Conservation (phyloP, 2,329 filamentous ascomycete genomes). For the Colletotrichum eremochloae region DNA sequence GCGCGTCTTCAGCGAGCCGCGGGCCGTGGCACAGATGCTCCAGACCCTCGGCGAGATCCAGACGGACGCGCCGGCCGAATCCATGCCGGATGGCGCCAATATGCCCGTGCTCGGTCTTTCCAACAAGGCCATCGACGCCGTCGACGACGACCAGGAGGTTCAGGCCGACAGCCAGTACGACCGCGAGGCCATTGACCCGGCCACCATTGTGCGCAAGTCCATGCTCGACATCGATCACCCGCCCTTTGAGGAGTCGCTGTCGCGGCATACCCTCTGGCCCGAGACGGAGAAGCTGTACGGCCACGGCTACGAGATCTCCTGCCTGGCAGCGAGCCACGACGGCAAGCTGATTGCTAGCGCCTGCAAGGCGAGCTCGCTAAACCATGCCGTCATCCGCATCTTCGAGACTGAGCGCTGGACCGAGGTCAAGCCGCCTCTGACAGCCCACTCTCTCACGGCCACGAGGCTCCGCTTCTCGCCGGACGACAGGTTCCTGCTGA, state of each 20-base stretch:
- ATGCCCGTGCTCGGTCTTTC: conserved; percentile 96
- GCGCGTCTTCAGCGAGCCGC: conserved; percentile 92
- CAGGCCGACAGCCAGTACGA: conserved; percentile 61
- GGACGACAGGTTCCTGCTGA: conserved; percentile 82
- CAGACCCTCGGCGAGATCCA: conserved; percentile 74
- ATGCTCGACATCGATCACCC: conserved; percentile 78
- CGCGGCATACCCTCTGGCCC: conserved; percentile 93
- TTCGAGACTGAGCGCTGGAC: conserved; percentile 92
- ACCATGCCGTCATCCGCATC: conserved; percentile 93
- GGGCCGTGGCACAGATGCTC: conserved; percentile 82
- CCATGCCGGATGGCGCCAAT: conserved; percentile 88
- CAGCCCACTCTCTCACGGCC: conserved; percentile 89
- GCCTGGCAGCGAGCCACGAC: conserved; percentile 82
- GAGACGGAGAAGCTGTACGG: conserved; percentile 97
- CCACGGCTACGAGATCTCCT: conserved; percentile 96
- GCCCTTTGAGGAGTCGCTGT: conserved; percentile 89
- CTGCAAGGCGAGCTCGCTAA: conserved; percentile 90
- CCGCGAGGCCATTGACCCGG: conserved; percentile 67
- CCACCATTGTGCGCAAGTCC: conserved; percentile 68
- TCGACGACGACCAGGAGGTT: conserved; percentile 64
- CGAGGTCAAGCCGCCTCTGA: conserved; percentile 84
- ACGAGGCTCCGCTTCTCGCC: conserved; percentile 84
- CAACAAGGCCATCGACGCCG: conserved; percentile 86
- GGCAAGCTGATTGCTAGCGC: conserved; percentile 86
- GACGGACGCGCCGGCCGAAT: conserved; percentile 49